Percentiles rank a stretch among this genome's conserved stretches.
phyloP scores from a whole-genome alignment of 805 yeast species.

The Sugiyamaella floridensis region DNA sequence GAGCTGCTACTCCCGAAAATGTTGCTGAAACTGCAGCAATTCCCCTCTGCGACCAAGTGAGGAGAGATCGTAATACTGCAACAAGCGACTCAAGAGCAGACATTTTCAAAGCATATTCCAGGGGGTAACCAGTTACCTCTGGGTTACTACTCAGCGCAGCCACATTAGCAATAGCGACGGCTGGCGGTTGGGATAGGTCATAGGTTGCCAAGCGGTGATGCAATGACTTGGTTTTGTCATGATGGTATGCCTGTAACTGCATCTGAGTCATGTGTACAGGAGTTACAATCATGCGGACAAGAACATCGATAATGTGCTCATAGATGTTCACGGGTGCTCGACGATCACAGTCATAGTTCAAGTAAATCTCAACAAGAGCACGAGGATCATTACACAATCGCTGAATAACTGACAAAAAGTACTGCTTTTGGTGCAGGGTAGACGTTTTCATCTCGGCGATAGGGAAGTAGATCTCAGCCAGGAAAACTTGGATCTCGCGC shows the following conservation, averaged over 20 bases:
- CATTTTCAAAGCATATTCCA: conserved; percentile 79
- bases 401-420: conserved; percentile 71
- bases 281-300: conserved; percentile 63
- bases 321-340: conserved; percentile 70
- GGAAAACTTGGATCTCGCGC: conserved; percentile 87
- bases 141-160: conserved; percentile 34
- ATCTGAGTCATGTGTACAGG: conserved; percentile 65
- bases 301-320: conserved; percentile 71
- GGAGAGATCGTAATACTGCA: conserved; percentile 70
- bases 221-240: conserved; percentile 23
- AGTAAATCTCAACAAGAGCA: conserved; percentile 82
- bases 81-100: conserved; percentile 74
- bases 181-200: conserved; percentile 65
- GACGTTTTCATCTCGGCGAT: conserved; percentile 88
- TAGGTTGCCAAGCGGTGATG: conserved; percentile 62
- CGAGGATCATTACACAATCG: conserved; percentile 83
- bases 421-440: conserved; percentile 87
- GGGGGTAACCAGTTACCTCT: conserved; percentile 40
- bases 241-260: conserved; percentile 55
- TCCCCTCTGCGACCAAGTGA: conserved; percentile 80
- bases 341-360: conserved; percentile 91
- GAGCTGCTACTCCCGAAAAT: conserved; percentile 8
- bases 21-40: conserved; percentile 26
- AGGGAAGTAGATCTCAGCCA: conserved; percentile 90
- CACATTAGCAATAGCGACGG: conserved; percentile 63